Evolutionary conservation across 495 filamentous ascomycete species (phyloP).

Genomic region (Acidiella bohemica): DNA sequence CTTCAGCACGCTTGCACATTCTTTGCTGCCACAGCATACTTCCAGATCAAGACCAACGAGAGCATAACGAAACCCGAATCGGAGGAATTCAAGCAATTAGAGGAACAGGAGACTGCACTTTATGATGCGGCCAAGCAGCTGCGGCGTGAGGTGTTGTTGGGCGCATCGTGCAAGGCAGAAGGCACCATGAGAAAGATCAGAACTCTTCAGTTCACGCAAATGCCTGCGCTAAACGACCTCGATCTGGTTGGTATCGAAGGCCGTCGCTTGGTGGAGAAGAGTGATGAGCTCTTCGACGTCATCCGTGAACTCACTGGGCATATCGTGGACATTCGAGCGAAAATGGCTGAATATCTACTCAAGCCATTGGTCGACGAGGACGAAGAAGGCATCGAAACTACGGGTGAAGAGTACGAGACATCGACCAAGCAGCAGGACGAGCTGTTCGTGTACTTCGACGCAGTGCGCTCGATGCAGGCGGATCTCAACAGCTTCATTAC

Average conservation of each 20-base stretch:
- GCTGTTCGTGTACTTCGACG: constrained; percentile 71
- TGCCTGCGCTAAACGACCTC: constrained; percentile 45
- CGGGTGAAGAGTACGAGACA: constrained; percentile 78
- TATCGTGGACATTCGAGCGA: constrained; percentile 59
- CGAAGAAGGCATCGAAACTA: constrained; percentile 55
- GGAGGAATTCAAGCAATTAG: constrained; percentile 47
- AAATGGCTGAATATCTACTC: constrained; percentile 53
- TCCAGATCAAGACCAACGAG: constrained; percentile 60
- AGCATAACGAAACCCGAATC: constrained; percentile 49
- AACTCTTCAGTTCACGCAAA: constrained; percentile 42
- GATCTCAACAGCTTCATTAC: constrained; percentile 66
- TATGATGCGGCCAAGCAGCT: constrained; percentile 69
- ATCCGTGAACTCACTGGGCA: constrained; percentile 57
- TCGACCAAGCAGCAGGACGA: constrained; percentile 77
- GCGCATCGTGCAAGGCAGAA: constrained; percentile 22
- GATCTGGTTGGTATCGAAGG: constrained; percentile 49
- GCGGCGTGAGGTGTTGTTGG: constrained; percentile 55
- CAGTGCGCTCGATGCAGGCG: constrained; percentile 56
- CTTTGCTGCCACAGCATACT: constrained; percentile 72
- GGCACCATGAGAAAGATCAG: constrained; percentile 40
- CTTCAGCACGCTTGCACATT: constrained; percentile 71
- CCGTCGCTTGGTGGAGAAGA: constrained; percentile 40
- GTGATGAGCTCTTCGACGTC: constrained; percentile 39
- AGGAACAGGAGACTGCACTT: constrained; percentile 52
- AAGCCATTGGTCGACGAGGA: constrained; percentile 74